Percentiles rank a stretch among this genome's conserved stretches.
These are phyloP conservation scores for Mortierella sp. DNA, from an alignment of 371 early-diverging fungal species.

Conservation along the genomic window DNA sequence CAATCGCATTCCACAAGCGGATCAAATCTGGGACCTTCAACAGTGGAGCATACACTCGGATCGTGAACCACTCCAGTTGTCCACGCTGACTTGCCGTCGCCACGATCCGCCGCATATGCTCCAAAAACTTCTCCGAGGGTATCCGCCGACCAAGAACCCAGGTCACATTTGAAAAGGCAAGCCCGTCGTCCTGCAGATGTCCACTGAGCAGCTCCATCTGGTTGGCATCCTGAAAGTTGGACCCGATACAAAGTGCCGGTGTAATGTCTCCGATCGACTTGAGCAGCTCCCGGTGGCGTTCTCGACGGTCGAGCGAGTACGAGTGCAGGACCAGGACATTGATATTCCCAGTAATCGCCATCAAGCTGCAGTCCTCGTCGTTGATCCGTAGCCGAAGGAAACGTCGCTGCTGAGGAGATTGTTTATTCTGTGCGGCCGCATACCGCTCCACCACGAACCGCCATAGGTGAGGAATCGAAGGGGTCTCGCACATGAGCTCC, in stretches of 20 bases:
- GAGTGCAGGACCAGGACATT: background rate
- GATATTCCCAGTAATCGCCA: background rate
- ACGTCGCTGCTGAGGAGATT: too few species aligned
- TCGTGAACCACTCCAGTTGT: conserved; percentile 1
- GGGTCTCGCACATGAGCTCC: conserved; percentile 33
- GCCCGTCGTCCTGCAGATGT: background rate
- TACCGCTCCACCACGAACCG: conserved; percentile 13
- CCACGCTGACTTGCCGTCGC: background rate
- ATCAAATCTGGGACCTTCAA: background rate
- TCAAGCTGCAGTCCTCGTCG: conserved; percentile 19
- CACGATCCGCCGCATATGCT: background rate
- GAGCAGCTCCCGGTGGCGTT: background rate
- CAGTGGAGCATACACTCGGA: background rate
- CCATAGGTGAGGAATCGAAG: conserved; percentile 24
- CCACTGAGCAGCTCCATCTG: background rate
- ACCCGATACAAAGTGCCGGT: background rate
- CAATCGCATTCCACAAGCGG: background rate
- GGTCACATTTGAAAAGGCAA: background rate
- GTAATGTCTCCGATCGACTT: background rate
- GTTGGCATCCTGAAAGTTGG: background rate
- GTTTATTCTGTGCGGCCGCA: background rate
- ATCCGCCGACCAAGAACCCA: background rate
- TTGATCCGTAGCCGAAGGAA: conserved; percentile 17
- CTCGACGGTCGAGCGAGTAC: background rate
- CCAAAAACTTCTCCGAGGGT: background rate